A percentile compares a stretch with the other conserved stretches of the same genome.
These are phyloP conservation scores for Russula sp. DNA, from an alignment of 768 basidiomycete species.

Conservation along the genomic window DNA sequence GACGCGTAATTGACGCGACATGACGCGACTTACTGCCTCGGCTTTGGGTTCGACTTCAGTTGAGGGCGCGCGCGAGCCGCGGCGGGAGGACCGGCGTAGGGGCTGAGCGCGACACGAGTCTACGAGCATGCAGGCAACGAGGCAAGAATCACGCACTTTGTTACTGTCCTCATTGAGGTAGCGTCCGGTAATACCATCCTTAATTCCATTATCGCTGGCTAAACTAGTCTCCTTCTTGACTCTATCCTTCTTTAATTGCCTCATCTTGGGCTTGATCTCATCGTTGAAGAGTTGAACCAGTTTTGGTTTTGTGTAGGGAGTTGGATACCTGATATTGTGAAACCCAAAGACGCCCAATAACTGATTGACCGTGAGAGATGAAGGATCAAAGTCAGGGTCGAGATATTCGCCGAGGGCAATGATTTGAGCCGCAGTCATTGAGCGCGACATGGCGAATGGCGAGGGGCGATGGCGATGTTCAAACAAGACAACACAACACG, in stretches of 20 bases:
- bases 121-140: constrained; percentile 10
- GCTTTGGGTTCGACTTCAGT: constrained; percentile 37
- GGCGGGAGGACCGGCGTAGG: constrained; percentile 52
- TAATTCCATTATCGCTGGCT: constrained; percentile 78
- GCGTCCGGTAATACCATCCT: constrained; percentile 74
- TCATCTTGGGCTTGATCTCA: constrained; percentile 55
- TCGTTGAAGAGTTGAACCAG: constrained; percentile 72
- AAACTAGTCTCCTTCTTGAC: constrained; percentile 58
- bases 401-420: constrained; percentile 73
- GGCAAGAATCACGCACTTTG: constrained; percentile 34
- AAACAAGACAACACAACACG: background rate
- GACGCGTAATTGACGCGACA: constrained; percentile 15
- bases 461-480: background rate
- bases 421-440: constrained; percentile 67
- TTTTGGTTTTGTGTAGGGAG: constrained; percentile 69
- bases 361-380: constrained; percentile 70
- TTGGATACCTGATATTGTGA: constrained; percentile 68
- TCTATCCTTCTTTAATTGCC: constrained; percentile 55
- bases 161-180: constrained; percentile 40
- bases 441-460: constrained; percentile 51
- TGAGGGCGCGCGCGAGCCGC: constrained; percentile 50
- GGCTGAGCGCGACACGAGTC: constrained; percentile 25
- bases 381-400: constrained; percentile 67
- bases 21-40: constrained; percentile 45
- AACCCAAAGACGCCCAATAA: constrained; percentile 69